These are phyloP conservation scores for Blastocystis hominis DNA, from an alignment of 352 stramenopile species.

Conservation along the genomic window DNA sequence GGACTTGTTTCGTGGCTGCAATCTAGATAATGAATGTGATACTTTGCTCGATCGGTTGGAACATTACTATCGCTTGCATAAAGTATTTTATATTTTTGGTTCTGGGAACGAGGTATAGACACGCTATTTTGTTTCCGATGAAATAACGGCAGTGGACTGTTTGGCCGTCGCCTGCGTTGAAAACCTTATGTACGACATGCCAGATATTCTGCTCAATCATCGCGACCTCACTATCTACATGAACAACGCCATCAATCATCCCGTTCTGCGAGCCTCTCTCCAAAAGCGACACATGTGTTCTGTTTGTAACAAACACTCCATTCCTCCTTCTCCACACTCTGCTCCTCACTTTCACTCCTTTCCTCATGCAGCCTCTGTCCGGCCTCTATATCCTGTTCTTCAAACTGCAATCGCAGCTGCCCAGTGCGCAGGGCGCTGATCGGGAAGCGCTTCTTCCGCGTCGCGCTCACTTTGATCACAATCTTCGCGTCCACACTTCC, in stretches of 20 bases:
- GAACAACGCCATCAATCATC: background rate
- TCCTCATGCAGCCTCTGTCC: background rate
- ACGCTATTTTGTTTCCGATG: constrained; percentile 28
- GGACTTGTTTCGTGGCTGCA: background rate
- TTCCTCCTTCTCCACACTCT: too few species aligned
- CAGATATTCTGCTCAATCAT: constrained; percentile 14
- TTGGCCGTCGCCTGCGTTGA: constrained; percentile 11
- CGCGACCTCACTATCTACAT: constrained; percentile 6
- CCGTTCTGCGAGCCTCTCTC: background rate
- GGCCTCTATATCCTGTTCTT: background rate
- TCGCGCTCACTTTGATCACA: constrained; percentile 28
- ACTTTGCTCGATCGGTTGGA: constrained; percentile 3
- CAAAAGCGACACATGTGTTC: background rate
- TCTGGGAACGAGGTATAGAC: background rate
- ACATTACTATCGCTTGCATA: background rate
- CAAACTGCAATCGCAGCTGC: background rate
- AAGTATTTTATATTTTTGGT: background rate
- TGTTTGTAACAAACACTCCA: background rate
- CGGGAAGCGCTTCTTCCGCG: constrained; percentile 17
- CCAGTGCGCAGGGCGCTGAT: constrained; percentile 13
- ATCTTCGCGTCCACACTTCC: background rate
- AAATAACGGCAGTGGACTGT: constrained; percentile 21
- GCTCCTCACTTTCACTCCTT: background rate
- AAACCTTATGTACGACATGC: constrained; percentile 37
- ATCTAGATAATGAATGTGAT: constrained; percentile 35